A percentile compares a stretch with the other conserved stretches of the same genome.
Evolutionary conservation across 768 basidiomycete species (phyloP).

Genomic region (Pleurotus cornucopiae): DNA sequence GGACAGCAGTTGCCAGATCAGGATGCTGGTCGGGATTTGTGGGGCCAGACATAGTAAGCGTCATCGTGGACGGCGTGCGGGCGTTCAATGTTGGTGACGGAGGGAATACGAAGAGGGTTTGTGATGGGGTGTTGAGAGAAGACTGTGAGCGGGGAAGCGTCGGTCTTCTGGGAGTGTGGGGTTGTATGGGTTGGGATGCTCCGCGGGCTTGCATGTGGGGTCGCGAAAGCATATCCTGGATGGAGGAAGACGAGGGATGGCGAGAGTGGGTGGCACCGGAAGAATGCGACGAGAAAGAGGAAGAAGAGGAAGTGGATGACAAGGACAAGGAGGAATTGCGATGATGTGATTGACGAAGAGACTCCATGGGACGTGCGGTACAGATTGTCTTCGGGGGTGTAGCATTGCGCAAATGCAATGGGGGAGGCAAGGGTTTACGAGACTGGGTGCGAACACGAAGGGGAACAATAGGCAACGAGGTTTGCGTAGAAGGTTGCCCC

Average conservation of each 20-base stretch:
- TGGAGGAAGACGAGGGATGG: slow-evolving; percentile 1
- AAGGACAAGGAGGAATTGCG: slow-evolving; percentile 1
- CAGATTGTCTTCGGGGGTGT: slow-evolving; percentile 28
- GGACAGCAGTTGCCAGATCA: slow-evolving; percentile 20
- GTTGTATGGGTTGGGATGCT: neutral
- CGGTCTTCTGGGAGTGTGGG: slow-evolving; percentile 6
- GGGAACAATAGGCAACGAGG: slow-evolving; percentile 27
- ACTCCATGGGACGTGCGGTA: slow-evolving; percentile 20
- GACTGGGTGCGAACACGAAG: slow-evolving; percentile 50
- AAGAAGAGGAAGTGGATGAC: slow-evolving; percentile 1
- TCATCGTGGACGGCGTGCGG: slow-evolving; percentile 79
- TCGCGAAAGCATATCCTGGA: neutral
- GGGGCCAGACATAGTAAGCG: slow-evolving; percentile 40
- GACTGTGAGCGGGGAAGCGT: slow-evolving; percentile 13
- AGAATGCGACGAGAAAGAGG: neutral
- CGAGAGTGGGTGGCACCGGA: neutral
- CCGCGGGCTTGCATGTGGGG: neutral
- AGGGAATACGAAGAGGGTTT: slow-evolving; percentile 84
- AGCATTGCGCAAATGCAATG: slow-evolving; percentile 46
- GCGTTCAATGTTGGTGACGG: slow-evolving; percentile 61
- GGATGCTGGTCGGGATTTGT: neutral
- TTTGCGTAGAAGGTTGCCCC: slow-evolving; percentile 16
- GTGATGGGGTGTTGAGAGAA: slow-evolving; percentile 55
- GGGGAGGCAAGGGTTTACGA: slow-evolving; percentile 50
- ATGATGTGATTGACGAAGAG: slow-evolving; percentile 11